Evolutionary conservation across 192 early-diverging fungal genomes (phyloP), one percentile per base, ranked within the genome.

Genomic region (Podila horticola): DNA sequence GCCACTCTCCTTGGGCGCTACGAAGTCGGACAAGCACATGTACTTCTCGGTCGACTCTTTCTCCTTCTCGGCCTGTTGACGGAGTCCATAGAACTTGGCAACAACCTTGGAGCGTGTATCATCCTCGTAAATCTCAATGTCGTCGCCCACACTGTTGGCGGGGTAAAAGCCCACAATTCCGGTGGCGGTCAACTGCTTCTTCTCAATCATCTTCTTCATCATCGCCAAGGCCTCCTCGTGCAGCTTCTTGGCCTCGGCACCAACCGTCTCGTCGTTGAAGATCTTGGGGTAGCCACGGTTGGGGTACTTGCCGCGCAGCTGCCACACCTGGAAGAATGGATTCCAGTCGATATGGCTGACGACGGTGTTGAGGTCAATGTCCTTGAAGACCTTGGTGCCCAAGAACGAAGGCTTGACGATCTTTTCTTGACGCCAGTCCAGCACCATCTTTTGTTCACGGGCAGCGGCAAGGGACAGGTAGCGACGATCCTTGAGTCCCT

Each of bases 241-340:
- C 26, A 98, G 73, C 75, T 93, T 93, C 81, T 94, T 93, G 9
- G 97, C 97, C 84, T 98, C 97, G 1, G 91, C 87, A 19, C 96
- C 93, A 29, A 98, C 97, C 3, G 93, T 89, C 63, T 97, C 95
- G 82, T 98, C 97, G 65, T 96, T 93, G 86, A 98, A 98, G 72
- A 98, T 95, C 90, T 97, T 97, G 71, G 97, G 97, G 77, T 91
- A 98, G 29, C 97, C 96, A 67, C 97, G 93, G 88, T 98, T 98
- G 22, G 97, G 97, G 74, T 98, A 98, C 74, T 93, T 94, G 64
- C 97, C 97, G 29, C 97, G 90, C 28, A 98, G 87, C 85, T 98
- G 97, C 85, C 95, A 98, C 19, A 96, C 95, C 82, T 98, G 97
- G 91, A 98, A 98, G 91, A 98, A 98, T 34, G 97, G 97, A 64